phyloP scores from a whole-genome alignment of 2,329 filamentous ascomycete genomes.

The Paraphaeosphaeria sporulosa region DNA sequence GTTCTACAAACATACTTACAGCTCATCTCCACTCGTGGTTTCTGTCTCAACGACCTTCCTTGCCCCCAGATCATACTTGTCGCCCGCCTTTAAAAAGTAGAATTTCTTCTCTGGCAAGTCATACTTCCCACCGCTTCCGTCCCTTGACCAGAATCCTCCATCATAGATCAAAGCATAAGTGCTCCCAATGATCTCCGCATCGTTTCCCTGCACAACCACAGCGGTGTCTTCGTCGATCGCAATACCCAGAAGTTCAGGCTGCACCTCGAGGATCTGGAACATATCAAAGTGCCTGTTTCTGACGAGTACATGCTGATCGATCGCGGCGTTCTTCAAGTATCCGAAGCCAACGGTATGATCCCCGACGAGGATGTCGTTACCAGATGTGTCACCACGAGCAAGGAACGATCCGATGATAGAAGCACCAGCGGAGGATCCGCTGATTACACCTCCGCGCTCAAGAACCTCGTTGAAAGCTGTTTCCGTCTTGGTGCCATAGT shows the following conservation, averaged over 20 bases:
- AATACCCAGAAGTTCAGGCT: constrained; percentile 30
- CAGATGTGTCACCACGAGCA: constrained; percentile 30
- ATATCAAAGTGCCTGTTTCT: constrained; percentile 37
- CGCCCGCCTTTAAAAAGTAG: constrained; percentile 32
- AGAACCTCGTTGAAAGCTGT: constrained; percentile 29
- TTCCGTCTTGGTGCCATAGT: constrained; percentile 34
- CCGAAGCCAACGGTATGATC: constrained; percentile 34
- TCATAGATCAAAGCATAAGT: constrained; percentile 37
- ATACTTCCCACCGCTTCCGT: constrained; percentile 27
- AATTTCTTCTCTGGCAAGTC: constrained; percentile 27
- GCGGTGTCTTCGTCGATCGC: constrained; percentile 39
- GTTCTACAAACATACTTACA: not conserved
- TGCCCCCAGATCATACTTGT: constrained; percentile 28
- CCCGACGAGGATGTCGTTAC: constrained; percentile 34
- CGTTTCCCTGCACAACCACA: constrained; percentile 30
- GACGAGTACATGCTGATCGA: constrained; percentile 36
- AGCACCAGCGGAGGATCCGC: constrained; percentile 33
- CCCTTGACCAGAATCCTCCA: constrained; percentile 35
- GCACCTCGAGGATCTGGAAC: constrained; percentile 30
- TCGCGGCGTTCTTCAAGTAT: constrained; percentile 35
- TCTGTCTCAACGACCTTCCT: constrained; percentile 22
- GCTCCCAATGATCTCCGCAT: constrained; percentile 33
- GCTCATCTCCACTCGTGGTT: not conserved
- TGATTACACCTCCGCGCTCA: constrained; percentile 30
- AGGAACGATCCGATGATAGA: constrained; percentile 34